Evolutionary conservation across 208 protist genomes (phyloP), one percentile per base, ranked within the genome.

Genomic region (Phytomonas francai): DNA sequence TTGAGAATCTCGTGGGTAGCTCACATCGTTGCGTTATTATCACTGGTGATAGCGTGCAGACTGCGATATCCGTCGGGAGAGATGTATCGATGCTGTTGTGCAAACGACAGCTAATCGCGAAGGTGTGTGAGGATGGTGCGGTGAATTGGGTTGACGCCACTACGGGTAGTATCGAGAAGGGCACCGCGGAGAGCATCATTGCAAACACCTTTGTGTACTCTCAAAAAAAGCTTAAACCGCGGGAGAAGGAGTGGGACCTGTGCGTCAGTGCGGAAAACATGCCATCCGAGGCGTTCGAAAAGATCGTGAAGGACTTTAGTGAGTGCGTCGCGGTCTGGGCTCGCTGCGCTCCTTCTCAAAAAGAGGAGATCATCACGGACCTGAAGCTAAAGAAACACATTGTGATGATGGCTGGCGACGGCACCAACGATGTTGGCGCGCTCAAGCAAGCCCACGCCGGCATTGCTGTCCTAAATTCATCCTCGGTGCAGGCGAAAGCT

Each of bases 371-470:
- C 65, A 82, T 98, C 9, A 86, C 70, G 12, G 80, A 89, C 51
- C 79, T 98, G 11, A 96, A 97, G 75, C 67, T 84, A 54, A 84
- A 91, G 73, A 76, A 79, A 6, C 83, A 95, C 70, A 82, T 89
- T n/a, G 90, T 95, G 33, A 84, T 97, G 65, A 97, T 97, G 89
- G 83, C 87, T 19, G 93, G 95, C 59, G 95, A 98, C 77, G 95
- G 95, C 68, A 97, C 92, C n/a, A 98, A 98, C 81, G 95, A 99
- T 79, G 98, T 99, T 16, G 98, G 98, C 31, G 99, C 98, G 28
- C 86, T 99, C 8, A 99, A 99, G 83, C 94, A 99, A 75, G 96
- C 98, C 4, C 91, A 99, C 78, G 97, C 99, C 0, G 99, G 99
- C 62, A 87, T 99, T 61, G 97, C 97, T 8, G 80, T 99, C 58